Conservation (phyloP, 768 basidiomycete species). For the Auricularia sp. region DNA sequence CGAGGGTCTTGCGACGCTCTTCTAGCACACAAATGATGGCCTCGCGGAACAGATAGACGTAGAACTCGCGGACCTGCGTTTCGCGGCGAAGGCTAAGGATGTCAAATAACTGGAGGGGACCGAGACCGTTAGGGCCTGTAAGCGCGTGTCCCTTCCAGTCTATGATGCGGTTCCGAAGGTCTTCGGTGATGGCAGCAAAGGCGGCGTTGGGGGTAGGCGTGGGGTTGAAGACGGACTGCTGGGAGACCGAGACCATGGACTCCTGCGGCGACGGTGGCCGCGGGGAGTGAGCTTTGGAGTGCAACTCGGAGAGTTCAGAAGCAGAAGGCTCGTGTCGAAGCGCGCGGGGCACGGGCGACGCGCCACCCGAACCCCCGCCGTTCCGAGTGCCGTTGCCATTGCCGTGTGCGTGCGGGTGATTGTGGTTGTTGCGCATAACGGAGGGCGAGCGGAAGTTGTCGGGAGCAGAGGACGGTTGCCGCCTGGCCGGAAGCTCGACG, state of each 20-base stretch:
- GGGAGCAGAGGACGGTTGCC: slow-evolving; percentile 25
- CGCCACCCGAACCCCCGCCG: not conserved
- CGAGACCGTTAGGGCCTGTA: slow-evolving; percentile 52
- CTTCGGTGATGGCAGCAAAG: slow-evolving; percentile 76
- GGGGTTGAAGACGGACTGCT: slow-evolving; percentile 16
- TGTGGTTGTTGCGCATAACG: not conserved
- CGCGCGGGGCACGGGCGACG: not conserved
- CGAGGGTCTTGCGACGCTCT: slow-evolving; percentile 79
- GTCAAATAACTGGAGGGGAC: slow-evolving; percentile 86
- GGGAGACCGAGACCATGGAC: slow-evolving; percentile 21
- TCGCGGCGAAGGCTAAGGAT: slow-evolving; percentile 82
- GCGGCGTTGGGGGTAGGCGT: slow-evolving; percentile 43
- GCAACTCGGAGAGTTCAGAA: slow-evolving; percentile 2
- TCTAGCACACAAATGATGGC: slow-evolving; percentile 98
- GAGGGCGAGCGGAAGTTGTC: slow-evolving; percentile 13
- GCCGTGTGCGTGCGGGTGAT: not conserved
- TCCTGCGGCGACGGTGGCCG: slow-evolving; percentile 19
- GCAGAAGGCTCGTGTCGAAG: not conserved
- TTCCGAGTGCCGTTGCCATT: slow-evolving; percentile 1
- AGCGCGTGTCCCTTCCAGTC: slow-evolving; percentile 95
- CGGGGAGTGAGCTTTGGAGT: slow-evolving; percentile 12
- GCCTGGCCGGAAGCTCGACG: slow-evolving; percentile 78
- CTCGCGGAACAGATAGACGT: slow-evolving; percentile 93
- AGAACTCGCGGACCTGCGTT: slow-evolving; percentile 83
- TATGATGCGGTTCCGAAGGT: slow-evolving; percentile 79